These are phyloP conservation scores for Thelonectria blattea DNA, from an alignment of 2,329 filamentous ascomycete genomes.

Conservation along the genomic window DNA sequence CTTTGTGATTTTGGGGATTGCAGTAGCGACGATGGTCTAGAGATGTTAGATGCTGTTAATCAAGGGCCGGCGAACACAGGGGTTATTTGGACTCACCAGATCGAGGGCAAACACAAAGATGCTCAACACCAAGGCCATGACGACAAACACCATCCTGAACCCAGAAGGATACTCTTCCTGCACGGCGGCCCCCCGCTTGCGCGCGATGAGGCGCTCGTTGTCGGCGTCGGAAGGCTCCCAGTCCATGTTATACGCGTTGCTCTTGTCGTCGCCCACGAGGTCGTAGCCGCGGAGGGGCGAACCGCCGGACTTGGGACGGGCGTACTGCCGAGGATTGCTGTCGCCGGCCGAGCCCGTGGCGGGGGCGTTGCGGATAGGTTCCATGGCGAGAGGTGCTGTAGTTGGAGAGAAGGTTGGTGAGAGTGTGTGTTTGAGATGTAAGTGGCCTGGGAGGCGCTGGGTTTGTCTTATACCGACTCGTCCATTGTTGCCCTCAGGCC, in stretches of 20 bases:
- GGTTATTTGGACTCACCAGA: too few species aligned
- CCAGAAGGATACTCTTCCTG: slow-evolving; percentile 49
- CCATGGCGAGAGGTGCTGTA: background rate
- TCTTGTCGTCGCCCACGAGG: slow-evolving; percentile 30
- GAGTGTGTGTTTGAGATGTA: too few species aligned
- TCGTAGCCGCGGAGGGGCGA: slow-evolving; percentile 39
- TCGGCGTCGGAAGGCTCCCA: slow-evolving; percentile 19
- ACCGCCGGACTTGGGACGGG: slow-evolving; percentile 32
- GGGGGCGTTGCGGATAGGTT: background rate
- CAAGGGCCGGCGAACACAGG: too few species aligned
- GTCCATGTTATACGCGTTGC: slow-evolving; percentile 24
- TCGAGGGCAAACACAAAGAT: slow-evolving; percentile 57
- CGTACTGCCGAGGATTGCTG: background rate
- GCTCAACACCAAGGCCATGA: slow-evolving; percentile 53
- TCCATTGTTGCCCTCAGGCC: too few species aligned
- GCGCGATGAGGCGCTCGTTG: slow-evolving; percentile 13
- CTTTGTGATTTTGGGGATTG: slow-evolving; percentile 61
- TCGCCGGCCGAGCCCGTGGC: background rate
- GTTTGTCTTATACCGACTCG: too few species aligned
- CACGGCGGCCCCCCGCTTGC: slow-evolving; percentile 4
- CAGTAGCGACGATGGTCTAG: slow-evolving; percentile 60
- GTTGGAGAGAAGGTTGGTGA: background rate
- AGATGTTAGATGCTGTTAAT: background rate
- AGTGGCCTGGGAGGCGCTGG: background rate
- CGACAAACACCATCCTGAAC: slow-evolving; percentile 48